Percentiles rank a stretch among this genome's conserved stretches.
phyloP scores from a whole-genome alignment of 2,329 filamentous ascomycete genomes.

The Colletotrichum incanum region DNA sequence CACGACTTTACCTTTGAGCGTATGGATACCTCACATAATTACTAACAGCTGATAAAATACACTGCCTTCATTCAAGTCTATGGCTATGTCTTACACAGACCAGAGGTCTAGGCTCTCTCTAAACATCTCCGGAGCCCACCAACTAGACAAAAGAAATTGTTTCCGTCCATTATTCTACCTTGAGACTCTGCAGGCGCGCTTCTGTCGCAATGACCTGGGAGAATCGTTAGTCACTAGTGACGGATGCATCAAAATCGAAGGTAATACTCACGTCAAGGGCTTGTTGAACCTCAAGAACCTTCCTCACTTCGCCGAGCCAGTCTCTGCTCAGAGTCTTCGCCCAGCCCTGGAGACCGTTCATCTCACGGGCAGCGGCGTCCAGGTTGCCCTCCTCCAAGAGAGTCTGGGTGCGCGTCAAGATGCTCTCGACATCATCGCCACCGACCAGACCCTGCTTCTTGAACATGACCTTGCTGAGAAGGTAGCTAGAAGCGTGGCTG shows the following conservation, averaged over 20 bases:
- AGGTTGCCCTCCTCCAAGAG: conserved; percentile 93
- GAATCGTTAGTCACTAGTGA: background rate
- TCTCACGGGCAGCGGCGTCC: conserved; percentile 92
- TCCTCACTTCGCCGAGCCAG: conserved; percentile 92
- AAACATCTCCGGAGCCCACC: conserved; percentile 48
- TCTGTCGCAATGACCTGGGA: conserved; percentile 88
- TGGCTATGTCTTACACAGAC: conserved; percentile 56
- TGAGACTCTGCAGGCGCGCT: conserved; percentile 88
- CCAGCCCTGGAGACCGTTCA: conserved; percentile 95
- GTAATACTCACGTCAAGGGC: conserved; percentile 86
- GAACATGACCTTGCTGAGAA: conserved; percentile 95
- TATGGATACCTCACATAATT: background rate
- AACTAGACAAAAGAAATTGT: conserved; percentile 56
- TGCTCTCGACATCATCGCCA: conserved; percentile 93
- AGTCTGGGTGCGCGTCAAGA: conserved; percentile 90
- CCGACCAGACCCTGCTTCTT: conserved; percentile 90
- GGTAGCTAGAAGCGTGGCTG: conserved; percentile 90
- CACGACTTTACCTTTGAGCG: background rate
- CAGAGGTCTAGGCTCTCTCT: conserved; percentile 47
- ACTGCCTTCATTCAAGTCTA: conserved; percentile 48
- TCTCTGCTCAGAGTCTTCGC: conserved; percentile 95
- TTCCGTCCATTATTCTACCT: conserved; percentile 75
- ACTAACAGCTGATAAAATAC: conserved; percentile 36
- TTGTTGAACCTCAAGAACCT: conserved; percentile 95
- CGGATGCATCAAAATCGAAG: conserved; percentile 2